Base-by-base conservation (phyloP, 768 basidiomycete species). In the Pisolithus marmoratus region DNA sequence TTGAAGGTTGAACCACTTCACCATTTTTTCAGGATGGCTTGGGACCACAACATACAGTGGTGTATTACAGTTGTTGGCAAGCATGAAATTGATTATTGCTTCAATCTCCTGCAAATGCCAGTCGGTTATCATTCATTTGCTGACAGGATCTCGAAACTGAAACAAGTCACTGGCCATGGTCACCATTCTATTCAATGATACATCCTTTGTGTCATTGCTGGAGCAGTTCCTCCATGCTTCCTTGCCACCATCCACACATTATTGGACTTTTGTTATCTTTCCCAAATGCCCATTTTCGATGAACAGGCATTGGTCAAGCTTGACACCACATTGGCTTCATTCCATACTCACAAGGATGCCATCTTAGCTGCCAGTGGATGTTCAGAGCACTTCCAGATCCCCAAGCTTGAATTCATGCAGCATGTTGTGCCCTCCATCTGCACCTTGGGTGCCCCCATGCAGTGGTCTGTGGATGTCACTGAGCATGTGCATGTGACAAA, bases 391-490 rank as follows among this genome's bases (percentile, higher is more conserved):
- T 49, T 76, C 67, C 59, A 67, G 14, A 75, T 77, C 34, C 74
- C 73, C 4, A 77, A 77, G 56, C 64, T 75, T 3, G 70, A 73
- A 48, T 60, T 71, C 24, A 51, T 73, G n/a, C 70, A 72, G 29
- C 68, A 64, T 40, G 62, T 74, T 12, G 56, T 62, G 2, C 38
- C 58, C 4, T 68, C 58, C 48, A 68, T 70, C 14, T 45, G 46
- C 8, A 31, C 44, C 11, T 62, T 58, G 19, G 72, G 73, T 0
- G 59, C 56, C 8, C 45, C 66, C 9, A 62, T 64, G 60, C n/a
- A n/a, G n/a, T n/a, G n/a, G n/a, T n/a, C n/a, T n/a, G n/a, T n/a
- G n/a, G n/a, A n/a, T n/a, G n/a, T n/a, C n/a, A n/a, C n/a, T n/a
- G n/a, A n/a, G n/a, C n/a, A n/a, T n/a, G n/a, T n/a, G n/a, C n/a